Evolutionary conservation across 495 filamentous ascomycete genomes (phyloP), one percentile per base, ranked within the genome.

Genomic region (Penicillium robsamsonii): DNA sequence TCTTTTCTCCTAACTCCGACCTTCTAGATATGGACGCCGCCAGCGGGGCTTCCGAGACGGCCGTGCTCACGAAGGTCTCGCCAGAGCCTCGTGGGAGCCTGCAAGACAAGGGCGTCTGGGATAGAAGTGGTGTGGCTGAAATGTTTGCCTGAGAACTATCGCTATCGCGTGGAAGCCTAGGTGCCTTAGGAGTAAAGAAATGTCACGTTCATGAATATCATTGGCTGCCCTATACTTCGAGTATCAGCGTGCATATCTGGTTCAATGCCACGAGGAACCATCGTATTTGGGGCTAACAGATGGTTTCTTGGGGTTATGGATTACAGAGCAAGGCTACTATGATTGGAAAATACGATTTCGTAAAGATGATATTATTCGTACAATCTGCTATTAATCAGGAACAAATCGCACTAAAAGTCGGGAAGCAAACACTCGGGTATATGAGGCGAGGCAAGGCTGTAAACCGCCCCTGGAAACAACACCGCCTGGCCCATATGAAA

Each of bases 371-470:
- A 47, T 20, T 31, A 47, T 31, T 47, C 17, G 29, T 46, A 30
- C 25, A 47, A 47, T 31, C n/a, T 31, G 27, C 15, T 30, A 20
- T 47, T 33, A 46, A 47, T 22, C 11, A 20, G 17, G 44, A 30
- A 47, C 30, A 35, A 45, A 27, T 24, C 5, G 30, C 46, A 46
- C 22, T 46, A 35, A 38, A 13, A 46, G 22, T 38, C 20, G 13
- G 27, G 41, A 58, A 59, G 37, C 46, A 55, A 62, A 65, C 46
- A 62, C 55, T 49, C 37, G 59, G 66, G 64, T 66, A 66, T 69
- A 66, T 64, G 61, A 62, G 56, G 55, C 40, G 27, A 54, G 51
- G 60, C 50, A 54, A 57, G 35, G 41, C 18, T 55, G 41, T 33
- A 43, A 59, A 48, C 58, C 57, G 49, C 50, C 45, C 54, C 55